Conservation (phyloP, 148 eudicot species). For the Heliamphora exappendiculata region DNA sequence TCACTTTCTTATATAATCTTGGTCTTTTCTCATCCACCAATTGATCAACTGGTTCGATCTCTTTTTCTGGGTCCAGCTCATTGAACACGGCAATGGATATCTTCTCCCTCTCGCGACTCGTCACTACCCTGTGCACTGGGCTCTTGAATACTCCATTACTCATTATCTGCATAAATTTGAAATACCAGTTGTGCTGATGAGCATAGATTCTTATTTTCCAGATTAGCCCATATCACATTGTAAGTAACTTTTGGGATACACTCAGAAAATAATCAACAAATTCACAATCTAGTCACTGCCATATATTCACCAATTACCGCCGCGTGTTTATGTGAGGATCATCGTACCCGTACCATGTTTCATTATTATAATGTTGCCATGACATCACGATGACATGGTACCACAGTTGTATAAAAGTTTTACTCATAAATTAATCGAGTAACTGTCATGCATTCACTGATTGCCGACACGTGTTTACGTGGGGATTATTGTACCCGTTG, state of each 20-base stretch:
- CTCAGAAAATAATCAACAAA: not conserved
- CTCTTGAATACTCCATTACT: conserved; percentile 44
- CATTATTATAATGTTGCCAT: no score
- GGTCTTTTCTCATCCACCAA: conserved; percentile 26
- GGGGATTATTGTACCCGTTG: no score
- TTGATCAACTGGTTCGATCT: conserved; percentile 29
- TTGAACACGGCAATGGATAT: conserved; percentile 33
- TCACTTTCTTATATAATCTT: conserved; percentile 30
- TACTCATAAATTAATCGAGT: no score
- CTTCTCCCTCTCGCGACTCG: conserved; percentile 31
- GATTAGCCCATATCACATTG: not conserved
- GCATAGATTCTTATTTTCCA: not conserved
- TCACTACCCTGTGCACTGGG: conserved; percentile 40
- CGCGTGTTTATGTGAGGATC: no score
- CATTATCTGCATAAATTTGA: conserved; percentile 27
- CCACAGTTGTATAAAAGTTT: no score
- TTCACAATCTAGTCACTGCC: not conserved
- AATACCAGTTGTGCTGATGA: not conserved
- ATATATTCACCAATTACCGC: no score
- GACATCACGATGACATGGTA: no score
- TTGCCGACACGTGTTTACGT: no score
- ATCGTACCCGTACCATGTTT: no score
- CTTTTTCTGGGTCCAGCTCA: conserved; percentile 15
- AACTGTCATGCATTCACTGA: no score
- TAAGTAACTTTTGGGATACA: not conserved